Evolutionary conservation across 192 early-diverging fungal species (phyloP), one percentile per base, ranked within the genome.

Genomic region (Neocallimastix lanati): DNA sequence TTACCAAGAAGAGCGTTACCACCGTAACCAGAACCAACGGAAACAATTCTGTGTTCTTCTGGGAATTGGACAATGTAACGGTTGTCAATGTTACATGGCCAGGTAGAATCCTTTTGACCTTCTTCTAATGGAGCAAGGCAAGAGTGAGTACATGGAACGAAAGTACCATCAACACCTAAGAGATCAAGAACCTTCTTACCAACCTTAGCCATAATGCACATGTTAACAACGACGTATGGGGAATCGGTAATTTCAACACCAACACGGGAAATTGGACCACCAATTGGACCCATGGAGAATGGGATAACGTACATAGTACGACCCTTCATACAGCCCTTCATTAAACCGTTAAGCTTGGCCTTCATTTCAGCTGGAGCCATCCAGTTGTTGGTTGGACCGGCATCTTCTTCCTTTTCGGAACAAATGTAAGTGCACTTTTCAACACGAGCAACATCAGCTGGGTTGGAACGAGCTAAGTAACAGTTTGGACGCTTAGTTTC

Each of bases 331-430:
- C 28, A 27, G 15, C 80, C 80, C 28, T 81, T 29, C 29, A 81
- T 36, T 30, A 81, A n/a, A 36, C 78, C 78, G 29, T 28, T 79
- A 25, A 81, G 78, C 28, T 80, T 79, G 14, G 27, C 78, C 78
- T 79, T 79, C 80, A 81, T 81, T 29, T 78, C 80, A 16, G 28
- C 80, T 29, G 80, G 80, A 13, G 27, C 28, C 29, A 33, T 80
- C 80, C 80, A 81, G 78, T 81, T 81, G 80, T 81, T 81, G 25
- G 80, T 81, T 28, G 80, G 80, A 28, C 80, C 80, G 6, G 80
- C 80, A 79, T 81, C 80, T 37, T 81, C 80, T 29, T 77, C 28
- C 33, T 81, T 35, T n/a, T 28, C 80, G 77, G 80, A 38, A 79
- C 80, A 81, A 16, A 81, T 81, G 80, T 80, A 79, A 77, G 80